Conservation (phyloP, 2,329 filamentous ascomycete genomes). For the Scorias spongiosa region DNA sequence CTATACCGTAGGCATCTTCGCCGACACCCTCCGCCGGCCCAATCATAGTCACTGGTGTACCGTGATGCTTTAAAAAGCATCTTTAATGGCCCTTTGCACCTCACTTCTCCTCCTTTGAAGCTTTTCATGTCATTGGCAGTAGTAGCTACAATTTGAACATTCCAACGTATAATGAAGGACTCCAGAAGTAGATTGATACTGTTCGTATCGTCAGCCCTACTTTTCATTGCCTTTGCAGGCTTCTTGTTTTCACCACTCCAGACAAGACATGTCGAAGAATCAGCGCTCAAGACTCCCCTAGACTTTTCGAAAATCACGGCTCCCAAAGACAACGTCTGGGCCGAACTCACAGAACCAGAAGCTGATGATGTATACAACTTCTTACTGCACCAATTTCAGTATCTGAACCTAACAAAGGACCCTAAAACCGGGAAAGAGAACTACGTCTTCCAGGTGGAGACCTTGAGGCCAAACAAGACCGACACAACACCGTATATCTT, state of each 20-base stretch:
- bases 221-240: constrained; percentile 6
- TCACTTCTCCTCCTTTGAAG: too few species aligned
- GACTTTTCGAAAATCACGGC: constrained; percentile 13
- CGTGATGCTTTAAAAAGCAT: too few species aligned
- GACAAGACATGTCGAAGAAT: background rate
- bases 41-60: too few species aligned
- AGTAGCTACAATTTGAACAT: too few species aligned
- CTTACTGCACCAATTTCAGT: constrained; percentile 20
- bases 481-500: constrained; percentile 32
- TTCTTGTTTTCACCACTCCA: constrained; percentile 7
- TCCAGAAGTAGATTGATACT: constrained; percentile 4
- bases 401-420: constrained; percentile 13
- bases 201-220: constrained; percentile 5
- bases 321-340: constrained; percentile 31
- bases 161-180: constrained; percentile 2
- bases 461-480: constrained; percentile 35
- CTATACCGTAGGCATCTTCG: too few species aligned
- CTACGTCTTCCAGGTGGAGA: constrained; percentile 20
- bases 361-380: constrained; percentile 25
- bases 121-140: too few species aligned
- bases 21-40: too few species aligned
- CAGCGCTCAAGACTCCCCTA: background rate
- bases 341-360: constrained; percentile 22
- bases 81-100: too few species aligned
- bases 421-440: constrained; percentile 12